These are phyloP conservation scores for Trichothecium sympodiale DNA, from an alignment of 2,329 filamentous ascomycete species.

Conservation along the genomic window DNA sequence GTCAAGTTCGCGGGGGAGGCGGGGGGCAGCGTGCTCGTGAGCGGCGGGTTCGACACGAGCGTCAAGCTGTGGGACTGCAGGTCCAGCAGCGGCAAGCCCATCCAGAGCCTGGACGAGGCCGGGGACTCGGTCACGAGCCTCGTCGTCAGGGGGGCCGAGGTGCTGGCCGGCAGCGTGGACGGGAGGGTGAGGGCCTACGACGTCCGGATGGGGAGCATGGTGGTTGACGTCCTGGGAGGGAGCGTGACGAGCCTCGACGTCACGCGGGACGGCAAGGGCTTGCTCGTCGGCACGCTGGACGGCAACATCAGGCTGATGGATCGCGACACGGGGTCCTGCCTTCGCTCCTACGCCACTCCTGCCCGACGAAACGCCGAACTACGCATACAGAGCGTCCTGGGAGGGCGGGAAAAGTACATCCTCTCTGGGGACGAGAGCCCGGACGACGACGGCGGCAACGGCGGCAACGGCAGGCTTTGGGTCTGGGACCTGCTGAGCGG, in stretches of 20 bases:
- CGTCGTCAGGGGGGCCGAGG: constrained; percentile 37
- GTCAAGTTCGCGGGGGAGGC: constrained; percentile 64
- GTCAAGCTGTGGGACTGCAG: constrained; percentile 67
- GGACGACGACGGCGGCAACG: constrained; percentile 9
- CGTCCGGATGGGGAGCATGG: constrained; percentile 60
- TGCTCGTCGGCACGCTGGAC: constrained; percentile 68
- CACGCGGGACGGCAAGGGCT: constrained; percentile 60
- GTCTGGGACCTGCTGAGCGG: constrained; percentile 81
- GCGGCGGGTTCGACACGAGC: constrained; percentile 62
- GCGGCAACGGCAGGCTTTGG: constrained; percentile 51
- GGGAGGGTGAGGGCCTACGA: constrained; percentile 76
- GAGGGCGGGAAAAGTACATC: constrained; percentile 65
- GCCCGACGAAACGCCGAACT: constrained; percentile 55
- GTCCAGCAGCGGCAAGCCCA: constrained; percentile 42
- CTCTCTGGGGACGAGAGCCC: constrained; percentile 67
- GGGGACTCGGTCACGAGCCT: constrained; percentile 53
- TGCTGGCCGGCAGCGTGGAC: constrained; percentile 74
- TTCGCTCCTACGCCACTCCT: constrained; percentile 57
- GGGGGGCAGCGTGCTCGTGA: constrained; percentile 61
- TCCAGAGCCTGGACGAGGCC: constrained; percentile 65
- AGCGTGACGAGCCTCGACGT: constrained; percentile 66
- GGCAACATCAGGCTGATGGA: constrained; percentile 73
- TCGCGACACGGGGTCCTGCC: constrained; percentile 57
- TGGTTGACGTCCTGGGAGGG: constrained; percentile 58
- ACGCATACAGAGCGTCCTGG: constrained; percentile 66